These are phyloP conservation scores for Trypanosoma rangeli DNA, from an alignment of 208 protist genomes.

Conservation along the genomic window DNA sequence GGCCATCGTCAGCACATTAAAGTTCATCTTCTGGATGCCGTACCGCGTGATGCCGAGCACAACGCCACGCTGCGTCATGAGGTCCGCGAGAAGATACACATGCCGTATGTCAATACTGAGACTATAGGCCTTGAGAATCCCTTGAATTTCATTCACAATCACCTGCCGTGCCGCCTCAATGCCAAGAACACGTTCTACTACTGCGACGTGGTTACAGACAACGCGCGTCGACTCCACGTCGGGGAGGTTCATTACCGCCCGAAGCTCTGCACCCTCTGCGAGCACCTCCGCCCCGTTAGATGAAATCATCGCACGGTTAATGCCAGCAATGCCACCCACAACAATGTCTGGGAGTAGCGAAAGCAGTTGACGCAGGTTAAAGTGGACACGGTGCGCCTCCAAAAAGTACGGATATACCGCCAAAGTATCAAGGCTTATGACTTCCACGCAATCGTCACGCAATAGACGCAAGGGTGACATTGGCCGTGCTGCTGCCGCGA, in stretches of 20 bases:
- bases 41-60: slow-evolving; percentile 99
- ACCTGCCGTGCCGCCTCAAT: slow-evolving; percentile 97
- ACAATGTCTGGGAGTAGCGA: slow-evolving; percentile 85
- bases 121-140: slow-evolving; percentile 95
- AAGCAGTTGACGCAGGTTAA: slow-evolving; percentile 88
- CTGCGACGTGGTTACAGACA: slow-evolving; percentile 98
- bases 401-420: slow-evolving; percentile 69
- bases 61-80: slow-evolving; percentile 98
- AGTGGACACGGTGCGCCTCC: slow-evolving; percentile 55
- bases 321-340: slow-evolving; percentile 92
- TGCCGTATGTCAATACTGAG: slow-evolving; percentile 98
- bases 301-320: slow-evolving; percentile 97
- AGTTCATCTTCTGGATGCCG: slow-evolving; percentile 99
- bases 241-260: slow-evolving; percentile 94
- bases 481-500: slow-evolving; percentile 54
- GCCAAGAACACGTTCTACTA: slow-evolving; percentile 95
- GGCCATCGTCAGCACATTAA: slow-evolving; percentile 98
- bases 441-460: slow-evolving; percentile 75
- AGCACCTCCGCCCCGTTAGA: slow-evolving; percentile 79
- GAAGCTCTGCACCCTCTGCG: slow-evolving; percentile 93
- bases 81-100: slow-evolving; percentile 98
- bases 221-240: slow-evolving; percentile 92
- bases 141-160: slow-evolving; percentile 97
- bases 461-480: slow-evolving; percentile 90
- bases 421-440: slow-evolving; percentile 62